Conservation (phyloP, 2,329 filamentous ascomycete genomes). For the Aplosporella prunicola region DNA sequence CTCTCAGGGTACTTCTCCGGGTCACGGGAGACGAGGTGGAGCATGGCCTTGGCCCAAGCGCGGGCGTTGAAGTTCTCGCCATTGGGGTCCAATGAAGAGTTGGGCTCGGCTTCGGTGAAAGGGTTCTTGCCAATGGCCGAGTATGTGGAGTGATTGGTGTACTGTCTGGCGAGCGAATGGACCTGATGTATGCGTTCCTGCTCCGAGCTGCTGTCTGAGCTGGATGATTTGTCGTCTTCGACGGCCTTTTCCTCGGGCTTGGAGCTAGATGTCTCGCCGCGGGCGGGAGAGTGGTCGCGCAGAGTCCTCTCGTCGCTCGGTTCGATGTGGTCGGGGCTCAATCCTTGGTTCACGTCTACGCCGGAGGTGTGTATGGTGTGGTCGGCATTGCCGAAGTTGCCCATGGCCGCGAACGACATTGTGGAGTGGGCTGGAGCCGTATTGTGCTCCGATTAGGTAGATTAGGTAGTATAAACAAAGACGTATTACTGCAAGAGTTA, state of each 20-base stretch:
- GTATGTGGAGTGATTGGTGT: constrained; percentile 31
- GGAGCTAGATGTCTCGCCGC: constrained; percentile 16
- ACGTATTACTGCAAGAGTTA: too few relatives aligned
- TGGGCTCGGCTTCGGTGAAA: constrained; percentile 29
- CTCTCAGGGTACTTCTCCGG: constrained; percentile 31
- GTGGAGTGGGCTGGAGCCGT: neutral
- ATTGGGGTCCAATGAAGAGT: constrained; percentile 37
- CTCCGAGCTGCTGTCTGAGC: constrained; percentile 17
- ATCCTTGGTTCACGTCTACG: neutral
- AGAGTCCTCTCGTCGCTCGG: constrained; percentile 11
- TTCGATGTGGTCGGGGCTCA: neutral
- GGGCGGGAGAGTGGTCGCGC: constrained; percentile 14
- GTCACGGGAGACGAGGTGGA: constrained; percentile 36
- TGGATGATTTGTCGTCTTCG: constrained; percentile 13
- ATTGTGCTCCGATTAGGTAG: neutral
- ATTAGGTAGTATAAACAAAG: neutral
- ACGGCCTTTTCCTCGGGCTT: constrained; percentile 14
- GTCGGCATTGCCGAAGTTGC: constrained; percentile 6
- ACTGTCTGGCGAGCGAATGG: constrained; percentile 31
- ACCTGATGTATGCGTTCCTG: constrained; percentile 28
- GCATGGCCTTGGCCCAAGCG: constrained; percentile 41
- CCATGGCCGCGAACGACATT: constrained; percentile 12
- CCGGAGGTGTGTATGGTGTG: constrained; percentile 2
- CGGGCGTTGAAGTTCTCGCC: constrained; percentile 39
- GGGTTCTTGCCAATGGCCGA: constrained; percentile 30